Evolutionary conservation across 768 basidiomycete genomes (phyloP).

Genomic region (Pleurotus cornucopiae): DNA sequence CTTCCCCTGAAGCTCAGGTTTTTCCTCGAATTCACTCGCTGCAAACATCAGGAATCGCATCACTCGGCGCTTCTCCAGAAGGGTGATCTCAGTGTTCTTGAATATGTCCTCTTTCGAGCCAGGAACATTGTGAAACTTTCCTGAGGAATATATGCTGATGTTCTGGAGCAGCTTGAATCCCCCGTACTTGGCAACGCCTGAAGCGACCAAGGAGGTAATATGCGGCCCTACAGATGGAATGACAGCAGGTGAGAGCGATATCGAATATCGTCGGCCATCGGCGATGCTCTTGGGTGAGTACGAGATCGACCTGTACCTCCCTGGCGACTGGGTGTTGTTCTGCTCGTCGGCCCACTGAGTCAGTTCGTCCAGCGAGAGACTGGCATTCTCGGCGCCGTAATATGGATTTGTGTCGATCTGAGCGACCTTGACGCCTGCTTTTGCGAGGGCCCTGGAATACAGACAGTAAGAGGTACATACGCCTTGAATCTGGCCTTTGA

Average conservation of each 20-base stretch:
- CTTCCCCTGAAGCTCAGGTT: constrained; percentile 52
- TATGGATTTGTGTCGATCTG: constrained; percentile 83
- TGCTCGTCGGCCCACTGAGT: constrained; percentile 56
- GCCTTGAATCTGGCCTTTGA: not conserved
- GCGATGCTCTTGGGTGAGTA: constrained; percentile 39
- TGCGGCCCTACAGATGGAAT: constrained; percentile 77
- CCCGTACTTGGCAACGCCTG: constrained; percentile 89
- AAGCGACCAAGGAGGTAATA: constrained; percentile 73
- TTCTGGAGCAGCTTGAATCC: constrained; percentile 80
- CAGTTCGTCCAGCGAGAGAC: constrained; percentile 78
- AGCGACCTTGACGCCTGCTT: constrained; percentile 82
- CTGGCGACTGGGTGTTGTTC: not conserved
- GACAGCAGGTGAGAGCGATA: constrained; percentile 81
- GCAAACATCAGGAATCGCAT: constrained; percentile 92
- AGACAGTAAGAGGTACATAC: constrained; percentile 11
- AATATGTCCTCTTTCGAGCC: constrained; percentile 92
- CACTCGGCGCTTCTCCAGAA: constrained; percentile 83
- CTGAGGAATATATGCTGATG: constrained; percentile 51
- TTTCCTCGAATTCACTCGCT: constrained; percentile 66
- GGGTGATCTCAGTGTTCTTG: constrained; percentile 69
- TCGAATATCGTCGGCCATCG: constrained; percentile 72
- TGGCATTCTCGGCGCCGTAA: constrained; percentile 84
- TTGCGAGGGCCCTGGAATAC: constrained; percentile 71
- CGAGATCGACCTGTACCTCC: constrained; percentile 37
- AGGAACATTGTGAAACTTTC: constrained; percentile 63